Conservation (phyloP, 148 eudicot species). For the Pharnaceum exiguum region DNA sequence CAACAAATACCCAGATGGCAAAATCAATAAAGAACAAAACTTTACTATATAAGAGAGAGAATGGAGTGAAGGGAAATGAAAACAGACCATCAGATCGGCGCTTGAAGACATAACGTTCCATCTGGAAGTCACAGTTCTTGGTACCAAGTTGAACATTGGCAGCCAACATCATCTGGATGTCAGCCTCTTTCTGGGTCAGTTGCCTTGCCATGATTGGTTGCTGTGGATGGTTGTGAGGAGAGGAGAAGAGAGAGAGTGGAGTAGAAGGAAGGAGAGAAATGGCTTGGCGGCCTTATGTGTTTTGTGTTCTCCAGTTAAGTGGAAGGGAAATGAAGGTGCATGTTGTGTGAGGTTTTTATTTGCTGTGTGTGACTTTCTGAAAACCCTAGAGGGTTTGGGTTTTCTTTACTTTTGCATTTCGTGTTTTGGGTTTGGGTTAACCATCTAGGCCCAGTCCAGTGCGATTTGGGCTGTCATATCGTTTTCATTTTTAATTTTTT, state of each 20-base stretch:
- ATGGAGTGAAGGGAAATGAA: background rate
- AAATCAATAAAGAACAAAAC: background rate
- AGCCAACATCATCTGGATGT: slow-evolving; percentile 68
- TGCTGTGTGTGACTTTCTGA: too few species aligned
- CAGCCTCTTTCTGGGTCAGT: slow-evolving; percentile 41
- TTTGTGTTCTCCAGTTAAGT: too few species aligned
- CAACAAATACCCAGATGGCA: background rate
- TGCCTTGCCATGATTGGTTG: slow-evolving; percentile 18
- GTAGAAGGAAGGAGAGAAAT: background rate
- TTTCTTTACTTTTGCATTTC: background rate
- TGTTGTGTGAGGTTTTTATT: background rate
- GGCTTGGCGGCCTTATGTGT: too few species aligned
- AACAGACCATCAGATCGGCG: slow-evolving; percentile 62
- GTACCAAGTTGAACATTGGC: slow-evolving; percentile 70
- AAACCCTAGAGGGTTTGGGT: slow-evolving; percentile 1
- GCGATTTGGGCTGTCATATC: too few species aligned
- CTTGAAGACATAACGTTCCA: slow-evolving; percentile 68
- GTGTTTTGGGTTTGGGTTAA: background rate
- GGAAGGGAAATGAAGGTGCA: too few species aligned
- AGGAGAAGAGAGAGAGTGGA: background rate
- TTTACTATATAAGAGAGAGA: background rate
- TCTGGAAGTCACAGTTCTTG: slow-evolving; percentile 71
- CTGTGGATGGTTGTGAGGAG: background rate
- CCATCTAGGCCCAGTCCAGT: too few species aligned
- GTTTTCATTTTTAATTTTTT: too few species aligned